Base-by-base conservation (phyloP, 345 rosid genomes). In the Erodium maritimum region DNA sequence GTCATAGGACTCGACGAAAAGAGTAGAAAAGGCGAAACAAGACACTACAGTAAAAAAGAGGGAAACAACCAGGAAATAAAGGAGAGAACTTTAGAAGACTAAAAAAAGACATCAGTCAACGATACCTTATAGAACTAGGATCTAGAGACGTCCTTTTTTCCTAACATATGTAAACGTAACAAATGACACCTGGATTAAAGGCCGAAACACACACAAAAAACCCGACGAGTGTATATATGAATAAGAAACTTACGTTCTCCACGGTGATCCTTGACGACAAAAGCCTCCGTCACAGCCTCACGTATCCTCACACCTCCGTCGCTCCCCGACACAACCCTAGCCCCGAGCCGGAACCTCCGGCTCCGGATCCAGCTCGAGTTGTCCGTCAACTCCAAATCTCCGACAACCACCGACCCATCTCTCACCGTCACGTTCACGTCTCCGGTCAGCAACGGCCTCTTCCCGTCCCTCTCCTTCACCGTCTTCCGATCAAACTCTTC, bases 361-460 rank as follows among this genome's bases (percentile, higher is more conserved):
- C 96, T 73, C 34, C 95, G 65, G n/a, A 85, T 72, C 98, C 98
- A 91, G 62, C 98, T 91, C 1, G 98, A 91, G 25, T 91, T 91
- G 66, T 91, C 98, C 0, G 98, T 91, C n/a, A 91, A 84, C 73
- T 81, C 95, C 14, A 91, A 61, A 0, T 88, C 84, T 55, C 89
- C 91, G 23, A 80, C 33, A 0, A 60, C 3, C 17, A 74, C 91
- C 23, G 62, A 37, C 16, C 86, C 95, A 19, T 86, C 86, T 57
- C 88, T 71, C 37, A 82, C 22, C 17, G 77, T 80, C 24, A 82
- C 67, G 5, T 63, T 73, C 24, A 79, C 67, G 20, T 86, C 98
- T 46, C 98, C 98, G 21, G 98, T 69, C 7, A 91, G 86, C 68
- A 91, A 73, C 14, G 98, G 98, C n/a, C 98, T 69, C 65, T 81